Evolutionary conservation across 306 rosid species (phyloP).

Genomic region (Vicia faba): DNA sequence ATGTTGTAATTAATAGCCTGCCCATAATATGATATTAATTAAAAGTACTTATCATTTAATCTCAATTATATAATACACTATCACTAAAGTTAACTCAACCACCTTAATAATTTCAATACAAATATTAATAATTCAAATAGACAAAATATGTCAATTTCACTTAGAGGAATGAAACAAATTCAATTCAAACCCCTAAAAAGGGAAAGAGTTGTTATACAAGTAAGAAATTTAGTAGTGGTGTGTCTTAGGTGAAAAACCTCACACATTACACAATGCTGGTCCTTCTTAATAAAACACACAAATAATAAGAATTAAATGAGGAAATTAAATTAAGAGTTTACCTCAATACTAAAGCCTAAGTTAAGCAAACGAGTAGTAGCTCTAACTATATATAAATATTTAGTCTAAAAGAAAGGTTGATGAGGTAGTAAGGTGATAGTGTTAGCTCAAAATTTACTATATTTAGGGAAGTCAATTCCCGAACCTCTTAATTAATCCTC

Average conservation of each 20-base stretch:
- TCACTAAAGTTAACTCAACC: slow-evolving; percentile 12
- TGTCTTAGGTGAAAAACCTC: slow-evolving; percentile 33
- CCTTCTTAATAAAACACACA: slow-evolving; percentile 39
- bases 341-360: slow-evolving; percentile 39
- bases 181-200: slow-evolving; percentile 40
- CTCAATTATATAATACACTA: neutral
- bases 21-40: slow-evolving; percentile 15
- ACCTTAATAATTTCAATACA: slow-evolving; percentile 11
- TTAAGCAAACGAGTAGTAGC: slow-evolving; percentile 32
- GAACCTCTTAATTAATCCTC: slow-evolving; percentile 76
- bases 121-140: neutral
- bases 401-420: slow-evolving; percentile 35
- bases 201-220: neutral
- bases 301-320: slow-evolving; percentile 19
- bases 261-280: neutral
- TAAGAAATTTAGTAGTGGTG: neutral
- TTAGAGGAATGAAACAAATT: slow-evolving; percentile 31
- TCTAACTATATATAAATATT: slow-evolving; percentile 26
- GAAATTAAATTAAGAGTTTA: slow-evolving; percentile 26
- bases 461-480: slow-evolving; percentile 92
- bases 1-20: slow-evolving; percentile 5
- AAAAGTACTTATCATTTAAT: neutral
- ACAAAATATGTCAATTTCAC: slow-evolving; percentile 8
- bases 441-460: slow-evolving; percentile 35
- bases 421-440: slow-evolving; percentile 41